A percentile compares a stretch with the other conserved stretches of the same genome.
Evolutionary conservation across 1,284 basidiomycete genomes (phyloP).

Genomic region (Cutaneotrichosporon mucoides): DNA sequence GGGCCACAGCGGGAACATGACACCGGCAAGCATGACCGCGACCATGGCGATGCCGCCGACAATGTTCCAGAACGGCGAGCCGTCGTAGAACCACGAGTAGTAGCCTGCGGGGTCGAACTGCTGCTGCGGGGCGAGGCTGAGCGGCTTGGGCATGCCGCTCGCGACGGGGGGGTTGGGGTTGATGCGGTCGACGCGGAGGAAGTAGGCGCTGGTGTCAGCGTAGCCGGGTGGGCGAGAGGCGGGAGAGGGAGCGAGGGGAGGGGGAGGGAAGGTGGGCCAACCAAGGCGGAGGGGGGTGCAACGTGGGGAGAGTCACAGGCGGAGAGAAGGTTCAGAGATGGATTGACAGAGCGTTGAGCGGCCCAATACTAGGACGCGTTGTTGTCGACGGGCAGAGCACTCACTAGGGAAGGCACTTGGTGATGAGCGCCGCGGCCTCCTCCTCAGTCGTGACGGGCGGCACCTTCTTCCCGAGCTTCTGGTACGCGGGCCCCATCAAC

Average conservation of each 20-base stretch:
- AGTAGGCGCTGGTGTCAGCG: constrained; percentile 61
- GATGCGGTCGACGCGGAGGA: constrained; percentile 78
- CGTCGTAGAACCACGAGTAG: constrained; percentile 97
- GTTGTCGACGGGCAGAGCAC: too few relatives aligned
- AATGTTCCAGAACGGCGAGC: constrained; percentile 87
- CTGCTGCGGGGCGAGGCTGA: constrained; percentile 76
- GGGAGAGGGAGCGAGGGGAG: background rate
- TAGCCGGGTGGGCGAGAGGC: too few relatives aligned
- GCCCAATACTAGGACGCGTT: too few relatives aligned
- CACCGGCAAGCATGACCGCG: constrained; percentile 85
- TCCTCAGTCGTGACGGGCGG: constrained; percentile 71
- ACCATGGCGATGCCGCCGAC: constrained; percentile 92
- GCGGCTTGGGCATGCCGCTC: constrained; percentile 68
- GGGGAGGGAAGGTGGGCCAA: background rate
- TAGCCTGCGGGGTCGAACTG: constrained; percentile 67
- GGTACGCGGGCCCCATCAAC: constrained; percentile 82
- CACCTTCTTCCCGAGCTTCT: constrained; percentile 73
- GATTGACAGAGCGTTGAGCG: too few relatives aligned
- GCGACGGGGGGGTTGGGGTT: constrained; percentile 54
- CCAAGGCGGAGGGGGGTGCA: constrained; percentile 12
- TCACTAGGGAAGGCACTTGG: constrained; percentile 63
- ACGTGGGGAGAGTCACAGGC: too few relatives aligned
- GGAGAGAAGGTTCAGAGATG: too few relatives aligned
- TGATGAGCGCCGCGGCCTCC: constrained; percentile 68
- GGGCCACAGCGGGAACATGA: constrained; percentile 99